Evolutionary conservation across 805 yeast genomes (phyloP).

Genomic region (Limtongia smithiae): DNA sequence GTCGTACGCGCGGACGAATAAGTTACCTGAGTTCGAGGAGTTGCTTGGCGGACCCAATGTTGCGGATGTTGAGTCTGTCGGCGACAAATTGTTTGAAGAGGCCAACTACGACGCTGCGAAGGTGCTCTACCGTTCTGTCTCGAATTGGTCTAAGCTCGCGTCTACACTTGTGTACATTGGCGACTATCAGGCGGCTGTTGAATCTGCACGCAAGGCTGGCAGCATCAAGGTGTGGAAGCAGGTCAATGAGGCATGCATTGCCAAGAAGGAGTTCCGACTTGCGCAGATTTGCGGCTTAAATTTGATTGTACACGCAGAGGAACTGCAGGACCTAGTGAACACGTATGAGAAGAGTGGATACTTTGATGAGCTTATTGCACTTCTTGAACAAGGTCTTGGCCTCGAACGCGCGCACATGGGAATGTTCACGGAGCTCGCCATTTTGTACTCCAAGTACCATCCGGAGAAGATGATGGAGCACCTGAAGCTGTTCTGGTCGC

Average conservation of each 20-base stretch:
- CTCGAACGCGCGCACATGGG: constrained; percentile 99
- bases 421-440: constrained; percentile 95
- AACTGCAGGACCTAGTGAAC: constrained; percentile 79
- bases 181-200: constrained; percentile 95
- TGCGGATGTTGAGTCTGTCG: constrained; percentile 87
- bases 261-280: constrained; percentile 86
- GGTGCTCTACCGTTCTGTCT: constrained; percentile 74
- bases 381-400: constrained; percentile 93
- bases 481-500: constrained; percentile 94
- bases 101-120: constrained; percentile 91
- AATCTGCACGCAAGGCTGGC: constrained; percentile 97
- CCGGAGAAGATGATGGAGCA: constrained; percentile 94
- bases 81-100: constrained; percentile 80
- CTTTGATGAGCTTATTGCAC: constrained; percentile 83
- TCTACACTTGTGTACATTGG: constrained; percentile 89
- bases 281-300: constrained; percentile 99
- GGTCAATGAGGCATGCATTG: constrained; percentile 95
- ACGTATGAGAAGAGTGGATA: constrained; percentile 88
- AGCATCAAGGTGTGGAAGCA: constrained; percentile 94
- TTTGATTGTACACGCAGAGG: constrained; percentile 96
- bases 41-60: constrained; percentile 84
- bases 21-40: constrained; percentile 74
- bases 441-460: constrained; percentile 82
- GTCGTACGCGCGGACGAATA: constrained; percentile 76
- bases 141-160: constrained; percentile 93